Evolutionary conservation across 768 basidiomycete species (phyloP), one percentile per base, ranked within the genome.

Genomic region (Pisolithus microcarpus): DNA sequence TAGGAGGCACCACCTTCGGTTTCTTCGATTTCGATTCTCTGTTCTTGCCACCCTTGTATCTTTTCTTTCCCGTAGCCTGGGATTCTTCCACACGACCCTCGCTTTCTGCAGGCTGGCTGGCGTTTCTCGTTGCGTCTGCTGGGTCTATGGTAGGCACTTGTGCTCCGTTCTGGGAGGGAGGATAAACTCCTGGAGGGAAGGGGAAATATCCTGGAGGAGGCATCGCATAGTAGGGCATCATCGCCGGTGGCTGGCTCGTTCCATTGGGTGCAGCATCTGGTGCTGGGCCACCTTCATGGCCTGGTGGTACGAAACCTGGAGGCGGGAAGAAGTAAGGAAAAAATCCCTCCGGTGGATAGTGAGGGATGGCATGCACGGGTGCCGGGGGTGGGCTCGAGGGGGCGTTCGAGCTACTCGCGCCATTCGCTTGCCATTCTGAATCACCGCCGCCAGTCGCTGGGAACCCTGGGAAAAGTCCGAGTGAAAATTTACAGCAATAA

Each of bases 281-380:
- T 40, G 63, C 48, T 21, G 66, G 45, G 10, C 66, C 70, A 3
- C 64, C 70, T 16, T 76, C 73, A 26, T 70, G 69, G 0, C 68
- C 61, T 5, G 70, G 63, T 0, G 68, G 65, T 21, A 72, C 60
- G 56, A 74, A 75, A 2, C 70, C 70, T n/a, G 70, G 72, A 3
- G 65, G 60, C 2, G 74, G 72, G 51, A 72, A 73, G 46, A 65
- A 70, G 49, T 69, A 72, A n/a, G 72, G 70, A 56, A 70, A 75
- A 49, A 73, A 76, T 6, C 71, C 71, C 42, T 75, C 73, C 0
- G 74, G 73, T 0, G 70, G 58, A 44, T 69, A 72, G 47, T 62
- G 53, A 5, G 60, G 43, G 46, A 67, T 51, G 38, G 63, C 44
- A 13, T 55, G 65, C 34, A 67, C 58, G 2, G 65, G 51, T 7